Percentiles rank a stretch among this genome's conserved stretches.
Conservation (phyloP, 2,329 filamentous ascomycete genomes). For the Penicillium sp. region DNA sequence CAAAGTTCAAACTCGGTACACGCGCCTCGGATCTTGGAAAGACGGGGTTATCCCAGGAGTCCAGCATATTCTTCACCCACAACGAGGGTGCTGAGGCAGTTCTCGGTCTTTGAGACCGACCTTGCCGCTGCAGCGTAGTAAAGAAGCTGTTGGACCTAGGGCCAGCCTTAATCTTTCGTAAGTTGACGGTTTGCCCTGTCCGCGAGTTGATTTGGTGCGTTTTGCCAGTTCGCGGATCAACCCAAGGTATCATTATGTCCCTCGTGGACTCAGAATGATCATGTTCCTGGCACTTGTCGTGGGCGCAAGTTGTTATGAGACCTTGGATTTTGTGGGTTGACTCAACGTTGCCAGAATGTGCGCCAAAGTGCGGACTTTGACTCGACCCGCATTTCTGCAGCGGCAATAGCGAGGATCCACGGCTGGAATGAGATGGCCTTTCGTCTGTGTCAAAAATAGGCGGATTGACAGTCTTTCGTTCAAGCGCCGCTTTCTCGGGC, state of each 20-base stretch:
- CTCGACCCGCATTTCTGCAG: background rate
- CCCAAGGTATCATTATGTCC: conserved; percentile 45
- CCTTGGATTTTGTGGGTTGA: background rate
- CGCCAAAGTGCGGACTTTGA: background rate
- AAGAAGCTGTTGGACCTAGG: conserved; percentile 14
- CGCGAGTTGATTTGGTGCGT: conserved; percentile 29
- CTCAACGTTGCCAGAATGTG: background rate
- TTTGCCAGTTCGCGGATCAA: conserved; percentile 51
- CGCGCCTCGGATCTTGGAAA: conserved; percentile 52
- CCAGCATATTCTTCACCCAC: conserved; percentile 59
- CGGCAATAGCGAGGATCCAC: no score
- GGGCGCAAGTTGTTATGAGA: no score
- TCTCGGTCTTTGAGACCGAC: conserved; percentile 11
- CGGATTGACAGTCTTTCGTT: no score
- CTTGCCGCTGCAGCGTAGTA: conserved; percentile 1
- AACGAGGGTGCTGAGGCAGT: conserved; percentile 14
- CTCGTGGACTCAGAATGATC: background rate
- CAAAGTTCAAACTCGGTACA: conserved; percentile 36
- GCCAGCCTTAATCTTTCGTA: conserved; percentile 6
- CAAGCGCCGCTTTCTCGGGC: background rate
- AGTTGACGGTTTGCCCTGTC: conserved; percentile 29
- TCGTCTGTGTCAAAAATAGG: background rate
- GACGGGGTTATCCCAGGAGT: conserved; percentile 68
- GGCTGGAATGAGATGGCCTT: no score
- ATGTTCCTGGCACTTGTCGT: background rate